Percentiles rank a stretch among this genome's conserved stretches.
Evolutionary conservation across 148 eudicot genomes (phyloP).

Genomic region (Rhododendron williamsianum): DNA sequence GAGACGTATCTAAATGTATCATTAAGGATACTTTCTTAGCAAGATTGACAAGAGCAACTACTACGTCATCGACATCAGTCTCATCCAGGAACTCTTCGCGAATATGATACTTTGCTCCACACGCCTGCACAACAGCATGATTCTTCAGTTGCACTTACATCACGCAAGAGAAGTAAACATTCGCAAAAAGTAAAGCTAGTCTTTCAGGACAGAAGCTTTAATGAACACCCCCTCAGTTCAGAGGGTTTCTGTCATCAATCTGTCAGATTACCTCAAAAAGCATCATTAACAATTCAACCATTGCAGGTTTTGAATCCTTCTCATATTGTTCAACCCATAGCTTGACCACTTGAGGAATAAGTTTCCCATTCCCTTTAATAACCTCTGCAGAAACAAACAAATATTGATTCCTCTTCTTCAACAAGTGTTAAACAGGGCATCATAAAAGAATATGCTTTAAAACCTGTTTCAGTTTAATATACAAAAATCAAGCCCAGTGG

Average conservation of each 20-base stretch:
- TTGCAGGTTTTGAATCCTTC: constrained; percentile 67
- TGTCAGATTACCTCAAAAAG: constrained; percentile 71
- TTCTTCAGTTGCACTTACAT: constrained; percentile 18
- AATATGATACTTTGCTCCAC: constrained; percentile 74
- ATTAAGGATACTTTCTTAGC: constrained; percentile 65
- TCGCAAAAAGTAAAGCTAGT: neutral
- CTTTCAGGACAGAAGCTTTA: neutral
- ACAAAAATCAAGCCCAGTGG: neutral
- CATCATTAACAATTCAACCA: constrained; percentile 65
- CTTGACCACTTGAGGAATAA: constrained; percentile 66
- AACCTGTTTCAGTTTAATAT: neutral
- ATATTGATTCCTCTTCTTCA: constrained; percentile 1
- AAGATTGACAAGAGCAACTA: constrained; percentile 75
- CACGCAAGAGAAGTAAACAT: neutral
- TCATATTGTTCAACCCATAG: constrained; percentile 84
- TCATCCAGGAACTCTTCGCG: constrained; percentile 66
- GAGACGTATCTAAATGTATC: neutral
- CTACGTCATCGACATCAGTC: constrained; percentile 86
- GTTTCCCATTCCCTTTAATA: constrained; percentile 67
- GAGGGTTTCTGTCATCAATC: neutral
- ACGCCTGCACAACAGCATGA: constrained; percentile 48
- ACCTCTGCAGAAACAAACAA: constrained; percentile 50
- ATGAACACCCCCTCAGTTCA: neutral
- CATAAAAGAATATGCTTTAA: neutral
- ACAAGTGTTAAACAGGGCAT: neutral